Evolutionary conservation across 23 red algal genomes (phyloP).

Genomic region (Agarophyton chilense): DNA sequence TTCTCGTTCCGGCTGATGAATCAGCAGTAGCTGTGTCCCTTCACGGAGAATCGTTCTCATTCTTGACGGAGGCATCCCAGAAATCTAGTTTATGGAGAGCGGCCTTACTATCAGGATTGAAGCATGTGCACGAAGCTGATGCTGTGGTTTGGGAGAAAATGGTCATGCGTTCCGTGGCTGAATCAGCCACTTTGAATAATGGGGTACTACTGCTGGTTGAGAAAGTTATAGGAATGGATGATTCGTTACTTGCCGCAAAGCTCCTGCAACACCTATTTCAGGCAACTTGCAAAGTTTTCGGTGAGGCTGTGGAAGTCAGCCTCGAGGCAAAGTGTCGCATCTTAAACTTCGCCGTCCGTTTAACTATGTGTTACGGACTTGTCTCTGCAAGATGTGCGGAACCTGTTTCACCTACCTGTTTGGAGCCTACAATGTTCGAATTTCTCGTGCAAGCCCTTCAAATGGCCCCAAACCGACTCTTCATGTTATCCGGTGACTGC

Average conservation of each 20-base stretch:
- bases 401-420: background rate
- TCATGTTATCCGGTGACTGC: background rate
- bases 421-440: constrained; percentile 4
- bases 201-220: constrained; percentile 30
- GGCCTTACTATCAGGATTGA: background rate
- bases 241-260: background rate
- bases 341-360: constrained; percentile 26
- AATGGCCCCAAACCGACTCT: background rate
- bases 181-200: constrained; percentile 61
- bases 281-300: constrained; percentile 8
- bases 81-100: constrained; percentile 21
- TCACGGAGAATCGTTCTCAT: constrained; percentile 33
- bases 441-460: background rate
- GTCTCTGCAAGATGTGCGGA: constrained; percentile 1
- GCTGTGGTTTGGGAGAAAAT: constrained; percentile 11
- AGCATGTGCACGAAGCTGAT: background rate
- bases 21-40: constrained; percentile 56
- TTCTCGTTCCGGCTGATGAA: constrained; percentile 42
- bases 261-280: background rate
- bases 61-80: constrained; percentile 45
- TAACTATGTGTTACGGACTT: constrained; percentile 16
- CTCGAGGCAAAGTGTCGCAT: constrained; percentile 1
- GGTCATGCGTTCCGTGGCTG: constrained; percentile 36
- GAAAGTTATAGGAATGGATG: constrained; percentile 45
- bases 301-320: background rate